phyloP scores from a whole-genome alignment of 164 flowering plant genomes.

The Berberis thunbergii region DNA sequence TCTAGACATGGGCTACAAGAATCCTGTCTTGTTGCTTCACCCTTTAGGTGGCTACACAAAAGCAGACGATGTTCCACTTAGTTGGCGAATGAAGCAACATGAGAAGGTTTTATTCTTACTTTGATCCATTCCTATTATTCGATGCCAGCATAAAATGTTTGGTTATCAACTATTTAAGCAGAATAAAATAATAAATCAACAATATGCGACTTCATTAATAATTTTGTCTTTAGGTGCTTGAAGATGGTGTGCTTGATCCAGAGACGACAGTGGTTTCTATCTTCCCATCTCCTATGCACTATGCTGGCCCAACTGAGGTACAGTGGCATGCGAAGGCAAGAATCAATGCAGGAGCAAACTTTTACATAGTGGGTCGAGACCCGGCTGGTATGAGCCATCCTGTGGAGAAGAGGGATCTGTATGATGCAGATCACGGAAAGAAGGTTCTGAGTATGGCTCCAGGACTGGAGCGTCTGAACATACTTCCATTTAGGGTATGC shows the following conservation, averaged over 20 bases:
- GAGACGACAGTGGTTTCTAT: slow-evolving; percentile 89
- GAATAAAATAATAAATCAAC: neutral
- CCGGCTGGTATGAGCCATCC: slow-evolving; percentile 99
- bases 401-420: slow-evolving; percentile 77
- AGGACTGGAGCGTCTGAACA: slow-evolving; percentile 84
- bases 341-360: slow-evolving; percentile 97
- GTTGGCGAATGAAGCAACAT: slow-evolving; percentile 93
- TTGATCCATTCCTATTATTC: neutral
- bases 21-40: slow-evolving; percentile 14
- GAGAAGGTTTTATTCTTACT: slow-evolving; percentile 50
- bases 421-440: slow-evolving; percentile 98
- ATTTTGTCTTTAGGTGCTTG: slow-evolving; percentile 62
- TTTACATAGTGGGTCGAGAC: slow-evolving; percentile 94
- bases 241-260: slow-evolving; percentile 95
- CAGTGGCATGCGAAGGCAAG: slow-evolving; percentile 99
- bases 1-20: slow-evolving; percentile 19
- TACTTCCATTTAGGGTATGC: slow-evolving; percentile 84
- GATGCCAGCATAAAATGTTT: neutral
- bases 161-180: too few species aligned
- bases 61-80: slow-evolving; percentile 83
- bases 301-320: slow-evolving; percentile 98
- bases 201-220: slow-evolving; percentile 3
- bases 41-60: slow-evolving; percentile 8
- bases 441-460: slow-evolving; percentile 96
- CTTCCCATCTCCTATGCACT: slow-evolving; percentile 99